These are phyloP conservation scores for Periconia sp. DNA, from an alignment of 2,329 filamentous ascomycete species.

Conservation along the genomic window DNA sequence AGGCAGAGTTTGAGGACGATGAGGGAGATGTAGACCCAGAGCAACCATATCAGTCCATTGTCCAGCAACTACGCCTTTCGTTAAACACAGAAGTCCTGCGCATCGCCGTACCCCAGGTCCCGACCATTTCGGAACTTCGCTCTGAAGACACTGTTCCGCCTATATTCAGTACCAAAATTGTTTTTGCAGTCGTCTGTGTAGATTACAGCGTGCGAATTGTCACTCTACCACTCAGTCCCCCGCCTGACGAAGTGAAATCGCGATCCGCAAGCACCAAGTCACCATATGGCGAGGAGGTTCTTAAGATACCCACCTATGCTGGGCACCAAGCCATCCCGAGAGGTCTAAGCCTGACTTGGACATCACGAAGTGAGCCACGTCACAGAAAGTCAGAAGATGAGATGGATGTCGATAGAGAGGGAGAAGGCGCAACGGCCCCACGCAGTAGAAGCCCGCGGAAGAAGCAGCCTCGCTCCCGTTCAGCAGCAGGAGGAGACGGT, in stretches of 20 bases:
- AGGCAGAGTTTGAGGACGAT: conserved; percentile 58
- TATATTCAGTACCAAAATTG: conserved; percentile 57
- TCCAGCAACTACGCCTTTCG: conserved; percentile 62
- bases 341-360: conserved; percentile 61
- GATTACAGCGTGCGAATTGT: conserved; percentile 64
- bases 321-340: conserved; percentile 59
- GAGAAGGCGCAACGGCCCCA: conserved; percentile 23
- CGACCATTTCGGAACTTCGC: conserved; percentile 35
- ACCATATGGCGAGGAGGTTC: conserved; percentile 52
- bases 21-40: conserved; percentile 65
- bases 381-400: conserved; percentile 33
- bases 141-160: conserved; percentile 49
- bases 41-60: conserved; percentile 59
- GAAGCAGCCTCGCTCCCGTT: conserved; percentile 28
- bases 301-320: conserved; percentile 54
- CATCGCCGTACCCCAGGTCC: conserved; percentile 56
- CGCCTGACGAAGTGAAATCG: conserved; percentile 48
- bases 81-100: conserved; percentile 61
- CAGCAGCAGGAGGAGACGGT: conserved; percentile 28
- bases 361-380: conserved; percentile 32
- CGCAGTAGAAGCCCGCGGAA: conserved; percentile 23
- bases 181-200: conserved; percentile 61
- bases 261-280: conserved; percentile 27
- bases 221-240: conserved; percentile 60
- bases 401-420: conserved; percentile 43